A percentile compares a stretch with the other conserved stretches of the same genome.
Conservation (phyloP, 2,329 filamentous ascomycete species). For the Colletotrichum cordylinicola region DNA sequence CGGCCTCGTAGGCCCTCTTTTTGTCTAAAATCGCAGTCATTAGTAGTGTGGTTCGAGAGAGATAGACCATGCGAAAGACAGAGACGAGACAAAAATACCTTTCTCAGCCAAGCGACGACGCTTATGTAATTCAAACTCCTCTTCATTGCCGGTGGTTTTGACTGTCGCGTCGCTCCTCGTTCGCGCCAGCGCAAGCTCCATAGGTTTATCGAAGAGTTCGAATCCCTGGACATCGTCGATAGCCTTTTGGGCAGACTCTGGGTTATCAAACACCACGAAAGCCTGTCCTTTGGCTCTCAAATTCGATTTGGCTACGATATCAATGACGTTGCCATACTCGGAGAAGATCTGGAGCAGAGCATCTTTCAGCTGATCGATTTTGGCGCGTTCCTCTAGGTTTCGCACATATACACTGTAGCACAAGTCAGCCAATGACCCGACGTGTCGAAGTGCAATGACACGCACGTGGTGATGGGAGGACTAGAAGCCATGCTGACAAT, state of each 20-base stretch:
- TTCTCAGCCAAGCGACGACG: slow-evolving; percentile 85
- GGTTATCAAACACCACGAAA: slow-evolving; percentile 86
- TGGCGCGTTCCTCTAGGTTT: slow-evolving; percentile 93
- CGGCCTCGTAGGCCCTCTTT: slow-evolving; percentile 83
- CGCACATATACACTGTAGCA: slow-evolving; percentile 68
- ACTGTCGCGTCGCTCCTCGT: slow-evolving; percentile 90
- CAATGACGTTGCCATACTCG: slow-evolving; percentile 85
- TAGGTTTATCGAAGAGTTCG: slow-evolving; percentile 89
- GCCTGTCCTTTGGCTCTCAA: slow-evolving; percentile 94
- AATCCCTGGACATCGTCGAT: slow-evolving; percentile 93
- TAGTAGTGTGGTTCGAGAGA: neutral
- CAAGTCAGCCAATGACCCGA: slow-evolving; percentile 41
- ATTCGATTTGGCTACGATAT: slow-evolving; percentile 88
- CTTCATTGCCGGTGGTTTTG: slow-evolving; percentile 70
- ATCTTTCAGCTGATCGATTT: slow-evolving; percentile 76
- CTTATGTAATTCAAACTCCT: slow-evolving; percentile 90
- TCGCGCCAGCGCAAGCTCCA: slow-evolving; percentile 83
- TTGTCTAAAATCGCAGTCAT: slow-evolving; percentile 49
- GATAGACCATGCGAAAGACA: neutral
- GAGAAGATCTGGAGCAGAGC: slow-evolving; percentile 80
- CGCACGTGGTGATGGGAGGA: slow-evolving; percentile 69
- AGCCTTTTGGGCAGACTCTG: slow-evolving; percentile 80
- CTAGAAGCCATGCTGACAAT: slow-evolving; percentile 40
- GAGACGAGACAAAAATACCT: slow-evolving; percentile 56
- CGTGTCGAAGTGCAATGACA: slow-evolving; percentile 77